Base-by-base conservation (phyloP, 768 basidiomycete genomes). In the Mycena alexandri region DNA sequence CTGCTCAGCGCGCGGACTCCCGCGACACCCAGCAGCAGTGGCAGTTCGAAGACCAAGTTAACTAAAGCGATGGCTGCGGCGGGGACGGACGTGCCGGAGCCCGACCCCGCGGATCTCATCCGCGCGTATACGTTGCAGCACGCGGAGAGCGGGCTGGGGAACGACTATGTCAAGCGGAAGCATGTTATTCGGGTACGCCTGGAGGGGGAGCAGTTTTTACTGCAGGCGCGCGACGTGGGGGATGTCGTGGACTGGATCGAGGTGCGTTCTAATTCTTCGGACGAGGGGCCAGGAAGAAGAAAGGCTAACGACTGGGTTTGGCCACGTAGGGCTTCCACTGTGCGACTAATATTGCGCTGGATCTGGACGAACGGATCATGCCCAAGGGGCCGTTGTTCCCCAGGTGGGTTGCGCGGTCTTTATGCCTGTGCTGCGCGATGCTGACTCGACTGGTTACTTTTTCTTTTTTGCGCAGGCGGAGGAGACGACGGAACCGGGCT, bases 231-330 rank as follows among this genome's bases (percentile, higher is more conserved):
- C 55, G 91, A 93, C 75, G 90, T 95, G 43, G 85, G 89, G 48
- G 88, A 89, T 29, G 96, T 98, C 2, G 94, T 99, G 61, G 89
- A 92, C 60, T 96, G 97, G 95, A 96, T 99, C 68, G 97, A 99
- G 90, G 94, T 95, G 72, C 42, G 62, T 60, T 54, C 71, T 29
- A 29, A 29, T 17, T 66, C 55, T 42, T 46, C 67, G 57, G 29
- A 47, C 36, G 63, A n/a, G 41, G 38, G 63, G 56, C 65, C 56
- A 68, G 41, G n/a, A 29, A 47, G 46, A 22, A 4, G 22, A 25
- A 66, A 24, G 11, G 34, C 36, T 57, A 54, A 51, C 34, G 19
- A 34, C n/a, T n/a, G n/a, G n/a, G n/a, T n/a, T n/a, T n/a, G n/a
- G 9, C 19, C 25, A 42, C 36, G 10, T 72, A 95, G 92, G 92